Base-by-base conservation (phyloP, 2,329 filamentous ascomycete species). In the Lasiodiplodia theobromae region DNA sequence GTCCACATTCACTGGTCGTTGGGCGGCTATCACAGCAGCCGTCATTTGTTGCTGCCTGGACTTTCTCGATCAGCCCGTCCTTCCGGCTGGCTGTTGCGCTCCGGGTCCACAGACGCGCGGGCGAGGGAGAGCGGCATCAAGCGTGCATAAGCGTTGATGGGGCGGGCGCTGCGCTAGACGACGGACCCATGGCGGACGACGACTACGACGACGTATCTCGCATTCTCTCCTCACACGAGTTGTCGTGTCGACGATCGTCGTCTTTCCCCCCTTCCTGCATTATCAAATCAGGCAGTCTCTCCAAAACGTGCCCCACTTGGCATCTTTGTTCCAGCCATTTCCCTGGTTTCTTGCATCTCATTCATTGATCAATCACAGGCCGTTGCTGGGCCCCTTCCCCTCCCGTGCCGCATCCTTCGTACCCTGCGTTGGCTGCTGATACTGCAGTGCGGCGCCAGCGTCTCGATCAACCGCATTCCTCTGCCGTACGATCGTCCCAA, bases 111-210 rank as follows among this genome's bases (percentile, higher is more conserved):
- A n/a, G 60, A 37, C 58, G 58, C 44, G 58, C 44, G 28, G 44
- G 44, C 44, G 58, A 64, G 44, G 44, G 25, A 63, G 58, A 63
- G 58, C 58, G 44, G 58, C 60, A 64, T 64, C 60, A 38, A 37
- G 44, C 60, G 44, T 64, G 60, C 60, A 64, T 64, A 64, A 64
- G 60, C 47, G 60, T 49, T 64, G 51, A 64, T 31, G 60, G 60
- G 38, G 58, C 58, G 14, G 10, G 21, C 8, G 31, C 51, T 53
- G 21, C 54, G 18, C 28, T 11, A 57, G 4, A 28, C 31, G 54
- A 21, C 38, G 23, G 54, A 40, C 54, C 54, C 44, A 37, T 52
- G 38, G 31, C 28, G 28, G 23, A 16, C 40, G 40, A n/a, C 14
- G 40, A 47, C 44, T 18, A 47, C 44, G 44, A 47, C 44, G n/a